These are phyloP conservation scores for Aspergillus bertholletiae DNA, from an alignment of 495 filamentous ascomycete species.

Conservation along the genomic window DNA sequence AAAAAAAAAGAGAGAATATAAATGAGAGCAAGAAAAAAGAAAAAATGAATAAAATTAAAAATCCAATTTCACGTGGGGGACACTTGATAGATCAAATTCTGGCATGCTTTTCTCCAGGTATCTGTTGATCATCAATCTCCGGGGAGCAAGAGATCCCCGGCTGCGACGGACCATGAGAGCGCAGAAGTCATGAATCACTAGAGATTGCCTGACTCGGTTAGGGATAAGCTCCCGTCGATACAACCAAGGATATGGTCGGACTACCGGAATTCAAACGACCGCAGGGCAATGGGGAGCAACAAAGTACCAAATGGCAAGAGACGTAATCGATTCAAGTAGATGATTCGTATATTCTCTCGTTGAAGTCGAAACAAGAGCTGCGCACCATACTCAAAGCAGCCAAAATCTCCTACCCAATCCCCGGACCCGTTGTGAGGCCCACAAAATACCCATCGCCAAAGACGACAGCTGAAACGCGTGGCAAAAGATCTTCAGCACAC, in stretches of 20 bases:
- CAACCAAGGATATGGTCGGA: too few relatives aligned
- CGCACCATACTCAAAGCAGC: background rate
- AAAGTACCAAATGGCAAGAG: background rate
- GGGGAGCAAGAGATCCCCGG: background rate
- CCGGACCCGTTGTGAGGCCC: constrained; percentile 5
- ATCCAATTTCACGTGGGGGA: too few relatives aligned
- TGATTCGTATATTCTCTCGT: background rate
- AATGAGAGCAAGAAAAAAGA: too few relatives aligned
- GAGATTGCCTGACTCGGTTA: too few relatives aligned
- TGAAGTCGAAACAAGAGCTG: background rate
- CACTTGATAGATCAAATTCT: background rate
- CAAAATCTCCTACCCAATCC: constrained; percentile 1
- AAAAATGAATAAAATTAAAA: too few relatives aligned
- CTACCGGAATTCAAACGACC: too few relatives aligned
- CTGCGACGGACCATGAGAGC: too few relatives aligned
- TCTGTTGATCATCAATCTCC: too few relatives aligned
- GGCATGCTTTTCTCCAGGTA: too few relatives aligned
- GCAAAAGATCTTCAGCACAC: constrained; percentile 7
- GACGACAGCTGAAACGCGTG: constrained; percentile 19
- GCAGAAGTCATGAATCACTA: background rate
- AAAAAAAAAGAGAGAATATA: too few relatives aligned
- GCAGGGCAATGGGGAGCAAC: background rate
- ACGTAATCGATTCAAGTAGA: background rate
- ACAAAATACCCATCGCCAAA: background rate
- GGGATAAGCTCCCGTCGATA: too few relatives aligned